These are phyloP conservation scores for Auricularia sp. DNA, from an alignment of 768 basidiomycete genomes.

Conservation along the genomic window DNA sequence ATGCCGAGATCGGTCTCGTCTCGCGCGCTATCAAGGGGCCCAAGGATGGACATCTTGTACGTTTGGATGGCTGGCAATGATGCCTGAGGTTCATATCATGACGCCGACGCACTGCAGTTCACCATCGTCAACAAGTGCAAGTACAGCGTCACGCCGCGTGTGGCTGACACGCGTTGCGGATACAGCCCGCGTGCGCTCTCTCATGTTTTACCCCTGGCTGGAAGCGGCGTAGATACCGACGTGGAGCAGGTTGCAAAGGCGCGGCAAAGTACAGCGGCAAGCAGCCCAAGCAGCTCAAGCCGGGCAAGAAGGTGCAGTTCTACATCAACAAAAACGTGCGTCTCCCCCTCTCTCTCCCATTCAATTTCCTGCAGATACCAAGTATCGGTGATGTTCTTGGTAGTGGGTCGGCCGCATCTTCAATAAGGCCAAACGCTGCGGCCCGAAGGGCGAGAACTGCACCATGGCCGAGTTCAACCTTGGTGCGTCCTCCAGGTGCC, in stretches of 20 bases:
- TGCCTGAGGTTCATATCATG: not conserved
- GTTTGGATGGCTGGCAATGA: not conserved
- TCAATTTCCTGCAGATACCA: conserved; percentile 11
- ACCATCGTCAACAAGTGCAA: conserved; percentile 27
- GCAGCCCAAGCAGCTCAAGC: conserved; percentile 22
- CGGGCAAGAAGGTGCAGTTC: conserved; percentile 9
- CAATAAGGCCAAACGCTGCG: conserved; percentile 27
- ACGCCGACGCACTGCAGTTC: conserved; percentile 8
- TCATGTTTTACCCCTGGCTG: not conserved
- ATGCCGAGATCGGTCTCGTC: not conserved
- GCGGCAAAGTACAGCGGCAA: conserved; percentile 22
- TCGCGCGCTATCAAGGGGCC: not conserved
- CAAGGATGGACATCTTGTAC: not conserved
- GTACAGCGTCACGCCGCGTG: conserved; percentile 20
- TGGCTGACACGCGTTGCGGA: conserved; percentile 30
- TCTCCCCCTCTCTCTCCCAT: not conserved
- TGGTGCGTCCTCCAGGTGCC: not conserved
- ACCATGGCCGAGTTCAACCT: conserved; percentile 32
- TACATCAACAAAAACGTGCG: not conserved
- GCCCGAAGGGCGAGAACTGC: conserved; percentile 28
- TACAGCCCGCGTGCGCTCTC: conserved; percentile 22
- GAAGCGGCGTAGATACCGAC: not conserved
- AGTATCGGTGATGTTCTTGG: conserved; percentile 11
- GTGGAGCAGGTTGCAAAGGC: conserved; percentile 1
- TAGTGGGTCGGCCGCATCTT: conserved; percentile 36